Conservation (phyloP, 1,284 basidiomycete species). For the Cystobasidium pallidum region DNA sequence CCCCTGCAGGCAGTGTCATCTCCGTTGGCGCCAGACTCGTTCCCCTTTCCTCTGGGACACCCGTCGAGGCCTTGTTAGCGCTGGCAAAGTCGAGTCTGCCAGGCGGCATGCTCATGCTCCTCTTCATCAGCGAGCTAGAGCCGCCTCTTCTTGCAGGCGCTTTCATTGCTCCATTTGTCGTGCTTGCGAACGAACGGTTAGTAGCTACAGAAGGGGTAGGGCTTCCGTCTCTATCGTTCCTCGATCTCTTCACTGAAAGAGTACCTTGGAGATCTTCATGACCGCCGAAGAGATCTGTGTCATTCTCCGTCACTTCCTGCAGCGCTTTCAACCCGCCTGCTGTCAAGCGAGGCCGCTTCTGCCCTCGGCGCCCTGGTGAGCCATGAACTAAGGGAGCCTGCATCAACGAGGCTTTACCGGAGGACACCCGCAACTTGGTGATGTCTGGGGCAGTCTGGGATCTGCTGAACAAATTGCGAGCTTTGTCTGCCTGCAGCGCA, state of each 20-base stretch:
- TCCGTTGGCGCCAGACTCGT: slow-evolving; percentile 37
- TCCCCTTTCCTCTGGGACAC: not conserved
- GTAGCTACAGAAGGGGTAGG: slow-evolving; percentile 38
- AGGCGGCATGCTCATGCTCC: slow-evolving; percentile 41
- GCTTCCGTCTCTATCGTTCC: slow-evolving; percentile 27
- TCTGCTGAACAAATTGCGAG: slow-evolving; percentile 20
- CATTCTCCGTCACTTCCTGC: slow-evolving; percentile 33
- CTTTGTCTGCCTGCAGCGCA: not conserved
- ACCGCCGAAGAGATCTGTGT: slow-evolving; percentile 11
- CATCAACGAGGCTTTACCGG: slow-evolving; percentile 9
- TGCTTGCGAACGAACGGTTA: slow-evolving; percentile 13
- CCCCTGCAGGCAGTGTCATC: slow-evolving; percentile 8
- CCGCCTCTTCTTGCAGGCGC: no score
- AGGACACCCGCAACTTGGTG: not conserved
- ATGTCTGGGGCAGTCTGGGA: not conserved
- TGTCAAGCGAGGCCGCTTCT: slow-evolving; percentile 33
- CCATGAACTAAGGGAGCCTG: slow-evolving; percentile 15
- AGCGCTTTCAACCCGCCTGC: slow-evolving; percentile 30
- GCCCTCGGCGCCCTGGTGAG: slow-evolving; percentile 36
- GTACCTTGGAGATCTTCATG: not conserved
- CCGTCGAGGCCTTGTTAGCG: not conserved
- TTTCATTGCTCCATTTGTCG: not conserved
- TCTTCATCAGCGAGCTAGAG: slow-evolving; percentile 5
- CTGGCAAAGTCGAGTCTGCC: slow-evolving; percentile 32
- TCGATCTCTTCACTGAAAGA: slow-evolving; percentile 9